phyloP scores from a whole-genome alignment of 2,329 filamentous ascomycete genomes.

The Tolypocladium pustulatum region DNA sequence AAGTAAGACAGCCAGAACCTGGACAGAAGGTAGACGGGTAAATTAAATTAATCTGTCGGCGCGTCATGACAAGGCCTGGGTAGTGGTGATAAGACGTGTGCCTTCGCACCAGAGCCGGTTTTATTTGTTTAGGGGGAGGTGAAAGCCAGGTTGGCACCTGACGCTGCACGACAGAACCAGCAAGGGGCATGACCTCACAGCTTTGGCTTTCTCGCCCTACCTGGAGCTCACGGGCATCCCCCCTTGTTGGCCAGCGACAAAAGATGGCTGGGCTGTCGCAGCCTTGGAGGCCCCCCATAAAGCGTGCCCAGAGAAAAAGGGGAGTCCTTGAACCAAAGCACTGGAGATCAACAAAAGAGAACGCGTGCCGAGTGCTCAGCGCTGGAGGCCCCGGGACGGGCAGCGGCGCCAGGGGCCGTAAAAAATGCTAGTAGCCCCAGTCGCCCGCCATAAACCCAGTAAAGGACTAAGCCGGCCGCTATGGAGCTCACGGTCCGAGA shows the following conservation, averaged over 20 bases:
- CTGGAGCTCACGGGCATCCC: background rate
- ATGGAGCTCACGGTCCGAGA: background rate
- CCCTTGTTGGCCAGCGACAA: background rate
- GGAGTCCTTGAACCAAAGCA: too few species aligned
- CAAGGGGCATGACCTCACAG: background rate
- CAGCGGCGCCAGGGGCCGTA: background rate
- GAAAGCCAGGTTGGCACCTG: background rate
- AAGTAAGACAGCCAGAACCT: background rate
- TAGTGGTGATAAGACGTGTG: background rate
- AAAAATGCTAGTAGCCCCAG: background rate
- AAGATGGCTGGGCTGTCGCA: background rate
- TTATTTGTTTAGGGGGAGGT: background rate
- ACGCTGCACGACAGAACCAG: background rate
- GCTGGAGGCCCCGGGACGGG: background rate
- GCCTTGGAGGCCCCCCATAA: background rate
- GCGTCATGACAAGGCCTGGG: background rate
- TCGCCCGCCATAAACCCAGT: background rate
- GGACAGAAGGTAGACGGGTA: background rate
- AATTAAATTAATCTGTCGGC: conserved; percentile 1
- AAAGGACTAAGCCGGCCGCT: background rate
- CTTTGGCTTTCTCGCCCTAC: background rate
- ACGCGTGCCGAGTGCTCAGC: background rate
- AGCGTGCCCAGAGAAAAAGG: background rate
- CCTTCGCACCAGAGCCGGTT: background rate
- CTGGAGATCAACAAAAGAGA: background rate